Evolutionary conservation across 257 asterid genomes (phyloP).

Genomic region (Cruciata laevipes): DNA sequence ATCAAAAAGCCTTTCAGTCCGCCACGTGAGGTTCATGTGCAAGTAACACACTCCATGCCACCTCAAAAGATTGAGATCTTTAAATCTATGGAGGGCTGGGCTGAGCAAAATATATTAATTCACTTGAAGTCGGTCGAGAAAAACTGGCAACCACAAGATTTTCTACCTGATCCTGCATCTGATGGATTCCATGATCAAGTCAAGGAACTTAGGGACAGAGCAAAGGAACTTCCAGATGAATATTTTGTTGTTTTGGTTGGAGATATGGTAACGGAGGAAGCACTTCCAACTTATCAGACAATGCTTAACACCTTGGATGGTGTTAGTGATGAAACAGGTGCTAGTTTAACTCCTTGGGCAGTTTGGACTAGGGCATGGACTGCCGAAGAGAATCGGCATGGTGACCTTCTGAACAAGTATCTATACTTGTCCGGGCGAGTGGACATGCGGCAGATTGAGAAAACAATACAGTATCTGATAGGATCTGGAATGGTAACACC

Average conservation of each 20-base stretch:
- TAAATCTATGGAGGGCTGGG: slow-evolving; percentile 62
- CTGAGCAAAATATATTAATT: slow-evolving; percentile 48
- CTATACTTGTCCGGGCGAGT: slow-evolving; percentile 72
- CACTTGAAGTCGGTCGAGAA: slow-evolving; percentile 84
- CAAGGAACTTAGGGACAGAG: slow-evolving; percentile 58
- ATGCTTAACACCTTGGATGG: slow-evolving; percentile 84
- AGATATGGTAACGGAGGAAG: slow-evolving; percentile 89
- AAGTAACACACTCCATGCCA: slow-evolving; percentile 77
- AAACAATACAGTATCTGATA: slow-evolving; percentile 72
- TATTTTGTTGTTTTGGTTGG: slow-evolving; percentile 72
- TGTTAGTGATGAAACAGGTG: slow-evolving; percentile 81
- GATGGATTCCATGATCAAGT: slow-evolving; percentile 68
- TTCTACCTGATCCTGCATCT: slow-evolving; percentile 74
- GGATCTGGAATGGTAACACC: slow-evolving; percentile 82
- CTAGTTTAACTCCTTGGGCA: slow-evolving; percentile 84
- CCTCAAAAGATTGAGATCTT: slow-evolving; percentile 71
- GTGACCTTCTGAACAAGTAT: slow-evolving; percentile 80
- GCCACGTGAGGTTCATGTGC: slow-evolving; percentile 60
- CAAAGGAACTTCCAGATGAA: slow-evolving; percentile 73
- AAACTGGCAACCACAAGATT: slow-evolving; percentile 87
- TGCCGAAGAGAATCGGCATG: slow-evolving; percentile 83
- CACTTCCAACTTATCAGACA: slow-evolving; percentile 83
- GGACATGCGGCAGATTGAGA: slow-evolving; percentile 75
- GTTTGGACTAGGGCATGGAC: slow-evolving; percentile 87
- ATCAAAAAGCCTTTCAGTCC: slow-evolving; percentile 50